Conservation (phyloP, 2,329 filamentous ascomycete species). For the Xylariomycetidae sp. region DNA sequence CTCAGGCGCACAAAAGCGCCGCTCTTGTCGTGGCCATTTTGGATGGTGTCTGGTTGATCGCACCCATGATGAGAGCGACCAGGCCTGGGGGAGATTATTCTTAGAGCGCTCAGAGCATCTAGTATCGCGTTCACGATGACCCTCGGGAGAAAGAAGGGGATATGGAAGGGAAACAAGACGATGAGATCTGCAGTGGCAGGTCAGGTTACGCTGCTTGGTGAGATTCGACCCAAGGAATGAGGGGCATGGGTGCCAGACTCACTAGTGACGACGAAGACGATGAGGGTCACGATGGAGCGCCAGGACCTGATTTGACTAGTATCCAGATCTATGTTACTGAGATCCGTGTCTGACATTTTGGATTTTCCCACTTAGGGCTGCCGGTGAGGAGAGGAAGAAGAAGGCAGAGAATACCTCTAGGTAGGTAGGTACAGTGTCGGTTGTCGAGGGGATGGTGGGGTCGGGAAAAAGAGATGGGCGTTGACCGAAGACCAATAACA, state of each 20-base stretch:
- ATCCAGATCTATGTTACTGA: conserved; percentile 33
- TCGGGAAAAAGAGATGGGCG: no score
- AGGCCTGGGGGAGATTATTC: conserved; percentile 47
- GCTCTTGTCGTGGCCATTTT: conserved; percentile 8
- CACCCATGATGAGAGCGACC: conserved; percentile 15
- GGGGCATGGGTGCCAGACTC: conserved; percentile 34
- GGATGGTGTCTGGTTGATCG: not conserved
- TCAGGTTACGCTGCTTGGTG: not conserved
- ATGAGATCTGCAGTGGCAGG: conserved; percentile 50
- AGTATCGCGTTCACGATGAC: conserved; percentile 39
- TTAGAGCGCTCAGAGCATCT: conserved; percentile 35
- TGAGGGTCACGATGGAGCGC: conserved; percentile 65
- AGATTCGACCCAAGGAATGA: not conserved
- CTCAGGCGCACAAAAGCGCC: conserved; percentile 43
- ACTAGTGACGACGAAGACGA: conserved; percentile 68
- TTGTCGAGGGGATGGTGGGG: no score
- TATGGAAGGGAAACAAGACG: conserved; percentile 64
- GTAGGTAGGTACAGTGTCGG: no score
- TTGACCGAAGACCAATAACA: no score
- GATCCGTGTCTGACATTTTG: no score
- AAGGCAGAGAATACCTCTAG: no score
- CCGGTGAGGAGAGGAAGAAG: no score
- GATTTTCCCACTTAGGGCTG: no score
- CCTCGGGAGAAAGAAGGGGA: conserved; percentile 58
- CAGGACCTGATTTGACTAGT: conserved; percentile 57